phyloP scores from a whole-genome alignment of 305 asterid genomes.

The Fraxinus sp. region DNA sequence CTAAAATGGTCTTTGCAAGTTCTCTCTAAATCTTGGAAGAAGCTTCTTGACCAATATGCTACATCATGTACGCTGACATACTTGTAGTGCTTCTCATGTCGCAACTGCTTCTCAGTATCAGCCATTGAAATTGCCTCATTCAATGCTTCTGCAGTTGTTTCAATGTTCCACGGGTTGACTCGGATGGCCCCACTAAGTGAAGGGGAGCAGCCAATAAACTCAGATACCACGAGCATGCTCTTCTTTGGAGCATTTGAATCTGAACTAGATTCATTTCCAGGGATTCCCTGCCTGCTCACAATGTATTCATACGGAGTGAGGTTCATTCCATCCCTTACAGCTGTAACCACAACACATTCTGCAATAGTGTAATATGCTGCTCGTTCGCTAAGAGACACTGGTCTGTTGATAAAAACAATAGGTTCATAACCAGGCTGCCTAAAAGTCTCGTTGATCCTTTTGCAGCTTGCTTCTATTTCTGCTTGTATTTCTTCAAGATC shows the following conservation, averaged over 20 bases:
- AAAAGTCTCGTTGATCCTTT: constrained; percentile 39
- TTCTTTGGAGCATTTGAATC: constrained; percentile 31
- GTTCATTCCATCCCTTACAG: constrained; percentile 54
- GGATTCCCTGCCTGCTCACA: constrained; percentile 42
- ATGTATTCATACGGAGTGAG: constrained; percentile 51
- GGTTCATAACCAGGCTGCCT: constrained; percentile 50
- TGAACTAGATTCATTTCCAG: constrained; percentile 25
- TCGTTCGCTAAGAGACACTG: constrained; percentile 43
- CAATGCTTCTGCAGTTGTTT: constrained; percentile 48
- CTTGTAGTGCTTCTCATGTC: constrained; percentile 52
- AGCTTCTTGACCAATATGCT: constrained; percentile 51
- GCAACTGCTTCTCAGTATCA: constrained; percentile 45
- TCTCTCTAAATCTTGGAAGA: constrained; percentile 54
- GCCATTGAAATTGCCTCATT: constrained; percentile 49
- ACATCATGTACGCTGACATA: constrained; percentile 49
- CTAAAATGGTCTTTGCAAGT: constrained; percentile 46
- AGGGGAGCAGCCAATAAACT: constrained; percentile 52
- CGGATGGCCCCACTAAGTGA: constrained; percentile 51
- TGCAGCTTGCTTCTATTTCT: constrained; percentile 36
- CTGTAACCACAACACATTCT: constrained; percentile 46
- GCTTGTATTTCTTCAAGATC: constrained; percentile 47
- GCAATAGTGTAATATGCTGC: constrained; percentile 44
- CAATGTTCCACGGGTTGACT: constrained; percentile 50
- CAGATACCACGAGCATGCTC: constrained; percentile 51
- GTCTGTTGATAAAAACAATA: constrained; percentile 36